Conservation (phyloP, 139 green algal genomes). For the Nannochloris sp. region DNA sequence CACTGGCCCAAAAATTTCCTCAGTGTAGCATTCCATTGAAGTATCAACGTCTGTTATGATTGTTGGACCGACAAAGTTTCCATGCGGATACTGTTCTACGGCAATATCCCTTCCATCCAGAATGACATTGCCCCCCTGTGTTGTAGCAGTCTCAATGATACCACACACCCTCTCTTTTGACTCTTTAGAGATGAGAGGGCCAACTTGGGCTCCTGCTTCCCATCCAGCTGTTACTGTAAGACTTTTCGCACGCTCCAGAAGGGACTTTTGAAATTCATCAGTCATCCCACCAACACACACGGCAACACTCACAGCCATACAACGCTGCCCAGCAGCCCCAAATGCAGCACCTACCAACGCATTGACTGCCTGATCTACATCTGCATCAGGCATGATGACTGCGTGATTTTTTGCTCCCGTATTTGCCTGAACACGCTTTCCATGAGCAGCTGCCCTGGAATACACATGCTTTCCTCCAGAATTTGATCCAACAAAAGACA, state of each 20-base stretch:
- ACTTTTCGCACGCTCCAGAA: conserved; percentile 55
- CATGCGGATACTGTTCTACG: conserved; percentile 57
- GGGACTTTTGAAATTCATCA: conserved; percentile 36
- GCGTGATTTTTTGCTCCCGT: conserved; percentile 97
- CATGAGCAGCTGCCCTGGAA: conserved; percentile 48
- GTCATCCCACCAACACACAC: conserved; percentile 78
- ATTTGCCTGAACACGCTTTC: conserved; percentile 92
- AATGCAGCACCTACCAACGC: conserved; percentile 82
- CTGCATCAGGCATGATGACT: conserved; percentile 88
- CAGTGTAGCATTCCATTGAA: conserved; percentile 78
- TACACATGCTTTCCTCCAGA: conserved; percentile 80
- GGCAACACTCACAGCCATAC: conserved; percentile 89
- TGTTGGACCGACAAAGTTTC: conserved; percentile 93
- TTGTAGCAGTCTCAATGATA: conserved; percentile 64
- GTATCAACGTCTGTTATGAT: conserved; percentile 68
- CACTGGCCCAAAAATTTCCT: conserved; percentile 95
- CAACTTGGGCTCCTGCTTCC: conserved; percentile 73
- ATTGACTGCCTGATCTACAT: conserved; percentile 60
- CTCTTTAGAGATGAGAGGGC: conserved; percentile 74
- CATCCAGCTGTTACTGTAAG: conserved; percentile 67
- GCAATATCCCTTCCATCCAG: conserved; percentile 67
- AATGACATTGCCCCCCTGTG: conserved; percentile 49
- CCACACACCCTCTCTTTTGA: conserved; percentile 50
- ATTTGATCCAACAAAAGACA: conserved; percentile 92
- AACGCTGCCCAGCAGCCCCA: conserved; percentile 91